Evolutionary conservation across 306 rosid genomes (phyloP), one percentile per base, ranked within the genome.

Genomic region (Casuarina glauca): DNA sequence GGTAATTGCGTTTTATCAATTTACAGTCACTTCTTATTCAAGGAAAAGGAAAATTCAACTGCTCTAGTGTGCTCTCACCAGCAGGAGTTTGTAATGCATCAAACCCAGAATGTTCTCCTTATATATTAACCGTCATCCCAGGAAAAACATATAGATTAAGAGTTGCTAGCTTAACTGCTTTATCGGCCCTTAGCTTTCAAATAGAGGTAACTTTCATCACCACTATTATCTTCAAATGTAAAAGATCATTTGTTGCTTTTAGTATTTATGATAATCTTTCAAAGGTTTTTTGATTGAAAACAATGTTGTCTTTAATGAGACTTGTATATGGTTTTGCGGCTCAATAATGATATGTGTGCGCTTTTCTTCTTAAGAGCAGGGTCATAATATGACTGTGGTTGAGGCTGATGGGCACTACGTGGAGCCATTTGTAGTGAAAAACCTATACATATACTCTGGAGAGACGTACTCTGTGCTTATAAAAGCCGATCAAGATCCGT

Each of bases 321-420:
- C 32, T 15, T 54, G 32, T 20, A 6, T 54, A 1, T 54, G 6
- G 32, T n/a, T 55, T 55, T 55, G 69, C 16, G 16, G 39, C 20
- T 2, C 20, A 39, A 6, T 38, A 17, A 64, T 66, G 70, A 7
- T 42, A 17, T 64, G 3, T 9, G 2, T 61, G 1, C 17, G 19
- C 7, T 9, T 49, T n/a, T 51, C 6, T 8, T 20, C 32, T 19
- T 5, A 0, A 38, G 32, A 82, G 78, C 92, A 93, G 97, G 95
- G 97, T 1, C 98, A 92, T 63, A 92, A 91, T 43, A 90, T 94
- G 98, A 92, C 93, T 2, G 97, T 94, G 46, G 97, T 94, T 5
- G 97, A 92, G 84, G 97, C 97, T 35, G 98, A 94, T 81, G 97
- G 98, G 39, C 95, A 92, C 80, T 86, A 92, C 63, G 97, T 94